Base-by-base conservation (phyloP, 768 basidiomycete species). In the Psilocybe cubensis region DNA sequence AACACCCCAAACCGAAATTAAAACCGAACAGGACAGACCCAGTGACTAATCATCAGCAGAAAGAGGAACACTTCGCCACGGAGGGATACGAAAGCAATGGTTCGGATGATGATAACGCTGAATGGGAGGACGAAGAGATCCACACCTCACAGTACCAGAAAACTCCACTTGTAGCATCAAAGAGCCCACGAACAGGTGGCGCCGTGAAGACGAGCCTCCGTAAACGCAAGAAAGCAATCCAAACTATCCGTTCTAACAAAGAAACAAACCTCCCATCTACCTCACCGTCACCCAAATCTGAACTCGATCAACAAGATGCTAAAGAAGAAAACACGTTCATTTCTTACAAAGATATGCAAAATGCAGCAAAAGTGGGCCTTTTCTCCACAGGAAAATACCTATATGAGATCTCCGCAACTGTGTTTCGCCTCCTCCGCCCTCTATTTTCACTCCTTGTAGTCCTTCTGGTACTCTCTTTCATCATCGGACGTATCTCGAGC, bases 381-480 rank as follows among this genome's bases (percentile, higher is more conserved):
- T 58, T 51, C 42, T 79, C 67, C 60, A 64, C 68, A n/a, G 58
- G 44, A 28, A 52, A 62, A 6, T 90, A 86, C 66, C 24, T 71
- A 18, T 64, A 82, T 21, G 82, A 84, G 63, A 69, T 91, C 31
- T 24, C 85, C 54, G 67, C 66, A 40, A 74, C 69, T 18, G 79
- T 83, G 0, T 62, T 89, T 40, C 66, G 72, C 17, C 74, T 83
- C 27, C 75, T 90, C 56, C 80, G 82, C 38, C 74, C 64, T 52
- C 89, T 89, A 1, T 74, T 92, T 12, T 78, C 79, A 5, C 50
- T 87, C 57, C 62, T 86, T 31, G 62, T 87, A 21, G 79, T 80
- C 58, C 27, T 86, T 9, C 84, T 74, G 72, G 59, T 87, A 58
- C 71, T 89, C 29, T 73, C 81, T 6, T 62, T 80, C 54, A 60